Base-by-base conservation (phyloP, 345 rosid species). In the Syzygium oleosum region DNA sequence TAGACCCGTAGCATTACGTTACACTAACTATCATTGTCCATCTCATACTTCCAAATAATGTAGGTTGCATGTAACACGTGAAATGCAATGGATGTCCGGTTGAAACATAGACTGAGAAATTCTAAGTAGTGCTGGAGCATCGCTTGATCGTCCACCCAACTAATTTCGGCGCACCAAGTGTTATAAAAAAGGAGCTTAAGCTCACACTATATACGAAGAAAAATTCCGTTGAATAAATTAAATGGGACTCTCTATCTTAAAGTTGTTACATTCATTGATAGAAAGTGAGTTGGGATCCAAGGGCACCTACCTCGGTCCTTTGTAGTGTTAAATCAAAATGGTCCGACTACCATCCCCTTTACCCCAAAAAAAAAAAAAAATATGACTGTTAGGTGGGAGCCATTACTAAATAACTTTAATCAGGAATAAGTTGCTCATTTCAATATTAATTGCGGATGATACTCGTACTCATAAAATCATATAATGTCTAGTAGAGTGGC, bases 1-100 rank as follows among this genome's bases (percentile, higher is more conserved):
- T 43, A 13, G 0, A n/a, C 73, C 34, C 2, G 2, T 61, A 1
- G 73, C 17, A 61, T n/a, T 0, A 61, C 0, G 19, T 17, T 15
- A 6, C 73, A 6, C 2, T 0, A 1, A n/a, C 19, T 61, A 14
- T 61, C 31, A 61, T 13, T 14, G 6, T 52, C 54, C 17, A 14
- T 14, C 15, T 52, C 54, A 14, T 52, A 52, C 17, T 5, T 14
- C 54, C 54, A 52, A 52, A 4, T 52, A 52, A 52, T 52, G 54
- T 52, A 52, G 54, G 17, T 52, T 15, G 52, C 52, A 51, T 51
- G 13, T 51, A 51, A 51, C 12, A 10, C 12, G 3, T 51, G 52
- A 51, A 9, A 51, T 51, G 13, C 52, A 51, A 51, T 51, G 12
- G 12, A 51, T 51, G 52, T 51, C 12, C 3, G 3, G 12, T 51